Evolutionary conservation across 768 basidiomycete genomes (phyloP).

Genomic region (Pulveroboletus ravenelii): DNA sequence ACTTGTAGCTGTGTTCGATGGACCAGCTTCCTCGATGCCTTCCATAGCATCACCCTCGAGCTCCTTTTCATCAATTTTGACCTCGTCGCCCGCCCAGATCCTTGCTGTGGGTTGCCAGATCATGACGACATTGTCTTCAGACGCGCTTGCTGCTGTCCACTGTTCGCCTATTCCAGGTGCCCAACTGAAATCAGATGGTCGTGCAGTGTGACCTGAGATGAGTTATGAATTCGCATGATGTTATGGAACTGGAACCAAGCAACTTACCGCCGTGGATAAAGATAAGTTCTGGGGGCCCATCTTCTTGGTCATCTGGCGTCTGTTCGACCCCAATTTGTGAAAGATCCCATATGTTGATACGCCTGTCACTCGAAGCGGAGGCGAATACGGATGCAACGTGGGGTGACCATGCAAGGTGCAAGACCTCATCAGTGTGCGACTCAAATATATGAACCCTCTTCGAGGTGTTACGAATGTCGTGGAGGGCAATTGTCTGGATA

Average conservation of each 20-base stretch:
- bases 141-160: slow-evolving; percentile 84
- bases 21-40: slow-evolving; percentile 48
- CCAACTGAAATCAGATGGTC: slow-evolving; percentile 95
- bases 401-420: slow-evolving; percentile 94
- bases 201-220: slow-evolving; percentile 72
- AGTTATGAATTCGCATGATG: slow-evolving; percentile 1
- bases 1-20: slow-evolving; percentile 14
- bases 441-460: slow-evolving; percentile 87
- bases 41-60: slow-evolving; percentile 80
- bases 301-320: slow-evolving; percentile 96
- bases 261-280: slow-evolving; percentile 90
- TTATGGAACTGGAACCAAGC: not conserved
- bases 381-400: slow-evolving; percentile 90
- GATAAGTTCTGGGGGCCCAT: slow-evolving; percentile 93
- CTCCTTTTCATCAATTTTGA: slow-evolving; percentile 80
- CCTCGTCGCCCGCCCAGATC: slow-evolving; percentile 87
- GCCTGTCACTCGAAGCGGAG: slow-evolving; percentile 87
- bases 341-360: slow-evolving; percentile 95
- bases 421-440: slow-evolving; percentile 90
- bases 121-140: slow-evolving; percentile 96
- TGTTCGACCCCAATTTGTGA: slow-evolving; percentile 91
- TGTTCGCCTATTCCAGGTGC: slow-evolving; percentile 76
- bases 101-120: slow-evolving; percentile 97
- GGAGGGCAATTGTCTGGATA: slow-evolving; percentile 75
- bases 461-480: slow-evolving; percentile 75